Evolutionary conservation across 2,329 filamentous ascomycete species (phyloP).

Genomic region (Ophiocordyceps polyrhachis-furcata): DNA sequence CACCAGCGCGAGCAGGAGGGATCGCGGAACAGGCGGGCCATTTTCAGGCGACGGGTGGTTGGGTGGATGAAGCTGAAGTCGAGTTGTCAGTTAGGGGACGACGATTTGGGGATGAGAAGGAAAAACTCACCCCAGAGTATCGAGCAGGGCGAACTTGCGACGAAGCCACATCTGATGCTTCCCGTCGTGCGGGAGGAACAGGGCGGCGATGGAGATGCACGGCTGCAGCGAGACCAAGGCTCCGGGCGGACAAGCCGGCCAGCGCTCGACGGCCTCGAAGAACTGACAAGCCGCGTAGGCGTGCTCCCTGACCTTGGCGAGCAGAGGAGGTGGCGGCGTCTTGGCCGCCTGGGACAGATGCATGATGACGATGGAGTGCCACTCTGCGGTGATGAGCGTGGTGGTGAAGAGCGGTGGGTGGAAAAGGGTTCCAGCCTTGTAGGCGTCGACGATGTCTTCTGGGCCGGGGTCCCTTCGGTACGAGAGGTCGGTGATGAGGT

Average conservation of each 20-base stretch:
- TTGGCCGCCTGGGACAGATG: conserved; percentile 55
- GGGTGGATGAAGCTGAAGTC: conserved; percentile 62
- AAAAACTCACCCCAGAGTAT: conserved; percentile 52
- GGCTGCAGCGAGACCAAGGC: conserved; percentile 56
- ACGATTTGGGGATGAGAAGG: not conserved
- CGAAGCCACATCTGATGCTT: conserved; percentile 64
- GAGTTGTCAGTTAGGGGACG: not conserved
- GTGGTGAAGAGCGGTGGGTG: conserved; percentile 51
- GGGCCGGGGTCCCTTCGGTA: conserved; percentile 30
- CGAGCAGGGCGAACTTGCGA: conserved; percentile 58
- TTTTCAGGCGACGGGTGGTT: conserved; percentile 49
- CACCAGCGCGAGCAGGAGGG: conserved; percentile 65
- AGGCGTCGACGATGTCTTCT: conserved; percentile 58
- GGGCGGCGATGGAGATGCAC: conserved; percentile 52
- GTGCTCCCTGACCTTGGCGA: conserved; percentile 36
- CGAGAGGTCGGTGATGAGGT: conserved; percentile 45
- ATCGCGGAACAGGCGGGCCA: conserved; percentile 59
- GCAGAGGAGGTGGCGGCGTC: conserved; percentile 29
- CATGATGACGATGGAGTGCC: conserved; percentile 63
- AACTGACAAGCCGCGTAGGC: conserved; percentile 58
- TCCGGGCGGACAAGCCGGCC: conserved; percentile 50
- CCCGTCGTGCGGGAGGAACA: conserved; percentile 63
- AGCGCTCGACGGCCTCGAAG: conserved; percentile 60
- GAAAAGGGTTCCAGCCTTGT: conserved; percentile 50
- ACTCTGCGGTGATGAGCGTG: conserved; percentile 59